Evolutionary conservation across 768 basidiomycete species (phyloP).

Genomic region (Scleroderma bovista): DNA sequence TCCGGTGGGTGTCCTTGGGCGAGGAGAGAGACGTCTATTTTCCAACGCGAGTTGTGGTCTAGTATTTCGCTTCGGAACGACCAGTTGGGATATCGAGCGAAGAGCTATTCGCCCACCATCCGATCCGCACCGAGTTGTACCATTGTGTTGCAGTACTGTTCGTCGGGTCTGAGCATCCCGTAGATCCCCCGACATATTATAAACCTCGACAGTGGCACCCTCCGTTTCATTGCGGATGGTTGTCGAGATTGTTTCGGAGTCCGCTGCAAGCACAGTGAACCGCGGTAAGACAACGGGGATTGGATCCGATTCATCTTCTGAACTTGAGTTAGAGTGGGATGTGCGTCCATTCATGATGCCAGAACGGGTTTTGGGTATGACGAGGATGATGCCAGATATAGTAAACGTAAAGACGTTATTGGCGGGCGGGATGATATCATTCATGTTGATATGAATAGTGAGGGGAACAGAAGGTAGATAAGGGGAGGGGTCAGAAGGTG

Average conservation of each 20-base stretch:
- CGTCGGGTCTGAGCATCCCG: slow-evolving; percentile 57
- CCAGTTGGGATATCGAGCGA: slow-evolving; percentile 32
- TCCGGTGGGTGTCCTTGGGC: slow-evolving; percentile 16
- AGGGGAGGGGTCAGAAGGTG: slow-evolving; percentile 28
- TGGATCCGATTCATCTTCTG: slow-evolving; percentile 30
- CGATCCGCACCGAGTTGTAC: slow-evolving; percentile 54
- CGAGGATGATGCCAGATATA: slow-evolving; percentile 58
- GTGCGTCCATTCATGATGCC: slow-evolving; percentile 19
- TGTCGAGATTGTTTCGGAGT: slow-evolving; percentile 53
- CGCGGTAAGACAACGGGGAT: slow-evolving; percentile 59
- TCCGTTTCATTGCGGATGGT: slow-evolving; percentile 58
- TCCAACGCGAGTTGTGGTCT: slow-evolving; percentile 17
- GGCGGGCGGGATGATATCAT: slow-evolving; percentile 60
- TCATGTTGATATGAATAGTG: slow-evolving; percentile 76
- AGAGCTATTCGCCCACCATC: slow-evolving; percentile 56
- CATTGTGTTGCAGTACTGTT: slow-evolving; percentile 56
- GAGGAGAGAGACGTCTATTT: slow-evolving; percentile 14
- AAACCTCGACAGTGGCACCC: slow-evolving; percentile 52
- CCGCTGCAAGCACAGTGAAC: slow-evolving; percentile 64
- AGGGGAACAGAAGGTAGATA: slow-evolving; percentile 56
- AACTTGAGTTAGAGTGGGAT: slow-evolving; percentile 9
- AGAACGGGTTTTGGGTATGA: slow-evolving; percentile 41
- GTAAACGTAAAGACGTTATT: slow-evolving; percentile 63
- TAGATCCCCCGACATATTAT: slow-evolving; percentile 50
- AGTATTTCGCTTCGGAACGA: slow-evolving; percentile 14